Conservation (phyloP, 257 asterid genomes). For the Nemophila menziesii region DNA sequence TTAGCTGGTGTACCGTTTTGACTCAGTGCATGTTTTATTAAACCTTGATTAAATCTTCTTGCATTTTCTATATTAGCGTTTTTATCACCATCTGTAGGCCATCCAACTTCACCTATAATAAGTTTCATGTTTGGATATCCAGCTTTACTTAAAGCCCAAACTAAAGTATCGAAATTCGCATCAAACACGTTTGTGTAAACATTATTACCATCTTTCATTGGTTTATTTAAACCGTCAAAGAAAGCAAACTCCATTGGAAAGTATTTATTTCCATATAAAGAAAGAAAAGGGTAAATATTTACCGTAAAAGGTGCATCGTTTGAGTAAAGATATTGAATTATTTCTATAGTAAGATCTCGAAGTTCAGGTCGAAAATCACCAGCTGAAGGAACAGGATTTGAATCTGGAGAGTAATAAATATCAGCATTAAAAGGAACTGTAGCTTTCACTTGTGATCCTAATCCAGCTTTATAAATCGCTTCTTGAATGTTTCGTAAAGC, state of each 20-base stretch:
- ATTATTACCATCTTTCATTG: constrained; percentile 40
- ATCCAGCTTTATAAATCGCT: constrained; percentile 62
- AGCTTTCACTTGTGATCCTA: constrained; percentile 57
- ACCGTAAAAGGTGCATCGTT: constrained; percentile 80
- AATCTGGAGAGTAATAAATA: constrained; percentile 66
- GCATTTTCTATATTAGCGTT: constrained; percentile 49
- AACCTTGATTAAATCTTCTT: constrained; percentile 59
- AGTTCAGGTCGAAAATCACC: constrained; percentile 86
- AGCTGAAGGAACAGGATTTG: constrained; percentile 78
- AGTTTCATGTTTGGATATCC: constrained; percentile 79
- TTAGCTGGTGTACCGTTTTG: constrained; percentile 71
- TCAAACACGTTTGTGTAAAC: constrained; percentile 84
- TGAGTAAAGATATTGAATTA: constrained; percentile 42
- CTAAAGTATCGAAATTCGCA: constrained; percentile 76
- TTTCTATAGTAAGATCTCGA: constrained; percentile 55
- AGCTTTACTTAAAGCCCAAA: constrained; percentile 51
- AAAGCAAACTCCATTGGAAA: constrained; percentile 83
- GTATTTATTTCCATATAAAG: constrained; percentile 56
- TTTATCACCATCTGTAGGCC: constrained; percentile 91
- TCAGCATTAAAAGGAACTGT: constrained; percentile 84
- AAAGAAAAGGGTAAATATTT: constrained; percentile 79
- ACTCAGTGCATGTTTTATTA: constrained; percentile 51
- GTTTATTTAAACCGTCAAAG: constrained; percentile 52
- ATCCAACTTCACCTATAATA: constrained; percentile 77
- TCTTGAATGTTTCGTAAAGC: constrained; percentile 69